A percentile compares a stretch with the other conserved stretches of the same genome.
These are phyloP conservation scores for Potentilla sterilis DNA, from an alignment of 306 rosid genomes.

Conservation along the genomic window DNA sequence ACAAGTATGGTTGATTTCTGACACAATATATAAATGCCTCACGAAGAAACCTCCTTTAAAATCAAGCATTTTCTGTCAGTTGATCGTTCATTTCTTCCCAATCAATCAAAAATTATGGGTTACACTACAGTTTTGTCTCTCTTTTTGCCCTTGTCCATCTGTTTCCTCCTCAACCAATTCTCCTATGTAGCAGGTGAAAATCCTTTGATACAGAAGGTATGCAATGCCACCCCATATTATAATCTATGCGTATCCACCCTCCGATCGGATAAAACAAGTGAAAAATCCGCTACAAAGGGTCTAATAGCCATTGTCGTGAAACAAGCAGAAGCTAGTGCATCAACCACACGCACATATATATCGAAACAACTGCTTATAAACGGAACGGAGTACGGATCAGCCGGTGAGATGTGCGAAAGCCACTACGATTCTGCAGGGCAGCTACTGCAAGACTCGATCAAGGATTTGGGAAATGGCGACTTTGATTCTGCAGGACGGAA, in stretches of 20 bases:
- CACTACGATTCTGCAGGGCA: not conserved
- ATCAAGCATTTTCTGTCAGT: not conserved
- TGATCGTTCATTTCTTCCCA: not conserved
- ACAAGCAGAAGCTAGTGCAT: not conserved
- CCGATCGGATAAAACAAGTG: not conserved
- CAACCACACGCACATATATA: not conserved
- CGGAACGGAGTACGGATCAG: not conserved
- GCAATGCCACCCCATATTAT: not conserved
- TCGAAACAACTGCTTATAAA: not conserved
- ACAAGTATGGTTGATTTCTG: too few species aligned
- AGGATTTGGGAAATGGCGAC: not conserved
- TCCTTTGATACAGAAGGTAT: not conserved
- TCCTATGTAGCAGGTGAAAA: not conserved
- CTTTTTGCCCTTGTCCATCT: not conserved
- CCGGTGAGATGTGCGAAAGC: not conserved
- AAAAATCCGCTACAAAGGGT: not conserved
- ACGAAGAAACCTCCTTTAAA: not conserved
- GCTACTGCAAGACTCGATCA: not conserved
- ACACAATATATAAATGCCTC: too few species aligned
- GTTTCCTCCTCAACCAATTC: not conserved
- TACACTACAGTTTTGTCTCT: not conserved
- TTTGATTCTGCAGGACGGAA: not conserved
- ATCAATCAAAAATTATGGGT: not conserved
- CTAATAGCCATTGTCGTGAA: not conserved
- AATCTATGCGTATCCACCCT: not conserved